Percentiles rank a stretch among this genome's conserved stretches.
These are phyloP conservation scores for Artemisia argyi DNA, from an alignment of 129 eudicot species.

Conservation along the genomic window DNA sequence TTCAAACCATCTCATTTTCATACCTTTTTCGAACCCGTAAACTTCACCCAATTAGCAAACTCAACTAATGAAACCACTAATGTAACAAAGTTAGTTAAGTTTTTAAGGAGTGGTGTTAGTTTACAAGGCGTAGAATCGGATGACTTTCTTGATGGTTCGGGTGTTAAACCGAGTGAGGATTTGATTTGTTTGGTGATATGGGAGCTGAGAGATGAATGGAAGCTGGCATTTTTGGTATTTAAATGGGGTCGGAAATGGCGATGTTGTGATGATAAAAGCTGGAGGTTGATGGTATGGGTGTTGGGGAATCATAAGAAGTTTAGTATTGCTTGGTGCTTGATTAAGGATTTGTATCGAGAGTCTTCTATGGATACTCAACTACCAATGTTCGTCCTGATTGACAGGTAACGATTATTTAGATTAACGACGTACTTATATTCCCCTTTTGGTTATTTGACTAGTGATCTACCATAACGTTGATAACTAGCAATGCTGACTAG, in stretches of 20 bases:
- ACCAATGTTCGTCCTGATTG: slow-evolving; percentile 75
- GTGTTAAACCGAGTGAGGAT: slow-evolving; percentile 49
- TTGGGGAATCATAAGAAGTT: slow-evolving; percentile 84
- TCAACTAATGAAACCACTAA: slow-evolving; percentile 11
- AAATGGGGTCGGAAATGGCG: slow-evolving; percentile 80
- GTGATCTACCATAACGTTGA: no score
- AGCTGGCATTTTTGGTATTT: slow-evolving; percentile 65
- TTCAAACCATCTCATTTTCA: slow-evolving; percentile 15
- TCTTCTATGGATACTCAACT: slow-evolving; percentile 55
- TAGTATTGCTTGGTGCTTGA: slow-evolving; percentile 80
- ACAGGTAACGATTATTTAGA: slow-evolving; percentile 47
- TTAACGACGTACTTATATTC: no score
- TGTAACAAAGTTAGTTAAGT: slow-evolving; percentile 37
- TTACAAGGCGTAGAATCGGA: slow-evolving; percentile 48
- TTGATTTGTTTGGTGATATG: slow-evolving; percentile 56
- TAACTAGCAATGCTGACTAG: no score
- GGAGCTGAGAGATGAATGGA: slow-evolving; percentile 81
- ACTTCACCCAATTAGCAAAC: slow-evolving; percentile 29
- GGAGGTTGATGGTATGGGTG: slow-evolving; percentile 84
- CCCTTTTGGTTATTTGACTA: no score
- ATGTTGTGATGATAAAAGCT: slow-evolving; percentile 43
- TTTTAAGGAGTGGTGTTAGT: slow-evolving; percentile 29
- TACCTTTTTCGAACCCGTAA: slow-evolving; percentile 15
- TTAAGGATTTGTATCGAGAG: slow-evolving; percentile 49
- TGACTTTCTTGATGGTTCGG: slow-evolving; percentile 56